These are phyloP conservation scores for Thraustochytrium striatum DNA, from an alignment of 352 stramenopile species.

Conservation along the genomic window DNA sequence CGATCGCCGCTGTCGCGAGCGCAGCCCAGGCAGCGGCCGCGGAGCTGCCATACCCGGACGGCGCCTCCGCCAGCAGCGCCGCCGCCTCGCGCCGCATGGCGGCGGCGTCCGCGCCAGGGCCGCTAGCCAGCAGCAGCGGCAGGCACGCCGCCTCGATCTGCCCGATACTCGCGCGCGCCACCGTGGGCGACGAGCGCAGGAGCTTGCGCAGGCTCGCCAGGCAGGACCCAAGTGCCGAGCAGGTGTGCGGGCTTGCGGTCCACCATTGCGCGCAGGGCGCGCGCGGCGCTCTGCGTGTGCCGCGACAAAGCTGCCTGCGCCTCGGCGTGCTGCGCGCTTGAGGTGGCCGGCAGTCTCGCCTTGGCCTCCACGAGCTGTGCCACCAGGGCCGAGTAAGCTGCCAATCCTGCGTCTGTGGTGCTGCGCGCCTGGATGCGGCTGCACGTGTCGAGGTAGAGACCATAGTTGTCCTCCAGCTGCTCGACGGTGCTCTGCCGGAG, in stretches of 20 bases:
- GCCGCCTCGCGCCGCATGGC: not conserved
- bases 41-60: not conserved
- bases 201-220: not conserved
- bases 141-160: not conserved
- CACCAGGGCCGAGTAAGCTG: not conserved
- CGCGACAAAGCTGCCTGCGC: not conserved
- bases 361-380: not conserved
- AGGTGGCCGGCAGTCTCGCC: not conserved
- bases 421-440: not conserved
- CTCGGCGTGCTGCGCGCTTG: not conserved
- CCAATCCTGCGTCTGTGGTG: not conserved
- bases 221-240: not conserved
- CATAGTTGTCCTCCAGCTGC: conserved; percentile 10
- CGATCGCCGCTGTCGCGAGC: not conserved
- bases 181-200: not conserved
- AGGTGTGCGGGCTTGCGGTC: not conserved
- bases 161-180: not conserved
- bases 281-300: not conserved
- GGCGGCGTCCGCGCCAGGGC: not conserved
- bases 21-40: conserved; percentile 5
- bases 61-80: not conserved
- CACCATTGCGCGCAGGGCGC: not conserved
- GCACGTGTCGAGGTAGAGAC: not conserved
- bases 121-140: not conserved
- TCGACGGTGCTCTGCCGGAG: not conserved